These are phyloP conservation scores for Omphalotus olearius DNA, from an alignment of 1,284 basidiomycete genomes.

Conservation along the genomic window DNA sequence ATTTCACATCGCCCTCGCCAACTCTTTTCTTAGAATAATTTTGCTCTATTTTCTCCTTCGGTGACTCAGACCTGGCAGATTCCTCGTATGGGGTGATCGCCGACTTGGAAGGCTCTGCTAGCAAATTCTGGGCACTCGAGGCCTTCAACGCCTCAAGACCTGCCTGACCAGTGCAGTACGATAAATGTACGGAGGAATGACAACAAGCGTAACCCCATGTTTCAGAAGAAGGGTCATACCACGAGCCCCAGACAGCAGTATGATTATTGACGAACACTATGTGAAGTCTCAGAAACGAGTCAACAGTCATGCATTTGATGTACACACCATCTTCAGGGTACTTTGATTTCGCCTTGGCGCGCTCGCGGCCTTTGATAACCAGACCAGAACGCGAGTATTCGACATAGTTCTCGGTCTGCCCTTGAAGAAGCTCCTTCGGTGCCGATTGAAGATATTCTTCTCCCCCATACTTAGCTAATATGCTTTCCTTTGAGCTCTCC, in stretches of 20 bases:
- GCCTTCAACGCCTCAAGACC: constrained; percentile 79
- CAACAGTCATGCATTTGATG: constrained; percentile 4
- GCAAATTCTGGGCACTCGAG: constrained; percentile 66
- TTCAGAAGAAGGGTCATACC: constrained; percentile 71
- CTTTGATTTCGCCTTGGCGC: constrained; percentile 81
- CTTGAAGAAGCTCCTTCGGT: constrained; percentile 86
- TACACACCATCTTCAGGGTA: constrained; percentile 90
- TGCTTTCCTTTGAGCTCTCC: constrained; percentile 82
- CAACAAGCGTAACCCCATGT: constrained; percentile 96
- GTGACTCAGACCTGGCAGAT: constrained; percentile 20
- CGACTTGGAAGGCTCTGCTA: constrained; percentile 36
- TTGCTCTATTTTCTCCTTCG: constrained; percentile 48
- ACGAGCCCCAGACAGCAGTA: constrained; percentile 93
- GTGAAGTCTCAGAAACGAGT: constrained; percentile 8
- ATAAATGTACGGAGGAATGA: constrained; percentile 81
- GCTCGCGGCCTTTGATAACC: constrained; percentile 89
- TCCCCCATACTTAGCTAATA: constrained; percentile 90
- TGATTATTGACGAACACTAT: constrained; percentile 93
- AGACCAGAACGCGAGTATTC: constrained; percentile 94
- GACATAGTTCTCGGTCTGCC: constrained; percentile 96
- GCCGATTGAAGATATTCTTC: constrained; percentile 87
- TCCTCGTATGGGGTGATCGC: constrained; percentile 21
- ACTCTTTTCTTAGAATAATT: constrained; percentile 65
- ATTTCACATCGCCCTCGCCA: constrained; percentile 70
- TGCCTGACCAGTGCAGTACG: constrained; percentile 90